A percentile compares a stretch with the other conserved stretches of the same genome.
phyloP scores from a whole-genome alignment of 306 rosid species.

The Fagus sylvatica region DNA sequence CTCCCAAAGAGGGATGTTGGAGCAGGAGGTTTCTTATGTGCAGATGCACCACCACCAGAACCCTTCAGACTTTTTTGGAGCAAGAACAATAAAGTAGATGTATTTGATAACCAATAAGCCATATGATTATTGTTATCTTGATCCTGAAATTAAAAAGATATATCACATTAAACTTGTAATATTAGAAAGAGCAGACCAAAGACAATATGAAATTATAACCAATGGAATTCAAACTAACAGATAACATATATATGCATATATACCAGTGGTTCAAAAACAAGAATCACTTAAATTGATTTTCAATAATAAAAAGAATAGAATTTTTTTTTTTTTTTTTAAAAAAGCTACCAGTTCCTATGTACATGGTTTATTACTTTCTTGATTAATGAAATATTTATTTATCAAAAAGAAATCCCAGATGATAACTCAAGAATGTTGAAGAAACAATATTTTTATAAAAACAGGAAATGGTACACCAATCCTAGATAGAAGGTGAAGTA shows the following conservation, averaged over 20 bases:
- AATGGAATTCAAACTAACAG: too few relatives aligned
- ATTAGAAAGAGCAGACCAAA: conserved; percentile 15
- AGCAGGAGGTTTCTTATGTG: conserved; percentile 67
- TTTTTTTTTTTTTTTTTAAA: neutral
- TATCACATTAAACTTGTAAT: neutral
- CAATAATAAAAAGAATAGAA: too few relatives aligned
- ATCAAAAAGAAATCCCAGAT: neutral
- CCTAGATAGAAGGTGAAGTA: neutral
- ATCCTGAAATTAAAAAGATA: conserved; percentile 55
- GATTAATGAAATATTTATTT: too few relatives aligned
- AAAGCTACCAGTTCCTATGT: neutral
- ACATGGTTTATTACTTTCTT: too few relatives aligned
- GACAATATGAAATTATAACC: neutral
- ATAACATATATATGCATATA: too few relatives aligned
- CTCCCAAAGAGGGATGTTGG: conserved; percentile 97
- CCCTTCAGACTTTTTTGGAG: conserved; percentile 88
- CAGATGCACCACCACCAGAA: conserved; percentile 60
- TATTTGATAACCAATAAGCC: conserved; percentile 97
- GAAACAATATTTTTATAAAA: too few relatives aligned
- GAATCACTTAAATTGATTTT: too few relatives aligned
- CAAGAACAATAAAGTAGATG: conserved; percentile 85
- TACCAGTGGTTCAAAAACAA: too few relatives aligned
- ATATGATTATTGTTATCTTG: conserved; percentile 93
- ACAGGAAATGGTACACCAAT: neutral
- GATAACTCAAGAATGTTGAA: neutral